Evolutionary conservation across 257 asterid genomes (phyloP).

Genomic region (Euphrasia confusa): DNA sequence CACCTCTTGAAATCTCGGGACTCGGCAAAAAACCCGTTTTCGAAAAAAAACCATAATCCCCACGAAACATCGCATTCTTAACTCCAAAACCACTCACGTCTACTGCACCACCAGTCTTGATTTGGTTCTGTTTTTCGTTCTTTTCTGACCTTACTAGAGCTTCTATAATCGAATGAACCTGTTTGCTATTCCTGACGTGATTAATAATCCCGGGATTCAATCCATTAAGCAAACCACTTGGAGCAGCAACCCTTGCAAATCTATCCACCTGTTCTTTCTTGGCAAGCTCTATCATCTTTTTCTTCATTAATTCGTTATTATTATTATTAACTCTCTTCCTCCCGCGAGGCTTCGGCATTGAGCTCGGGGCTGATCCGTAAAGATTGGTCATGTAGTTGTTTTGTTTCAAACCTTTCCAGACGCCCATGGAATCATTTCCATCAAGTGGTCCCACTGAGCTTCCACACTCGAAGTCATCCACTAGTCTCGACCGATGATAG

Average conservation of each 20-base stretch:
- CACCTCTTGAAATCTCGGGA: slow-evolving; percentile 29
- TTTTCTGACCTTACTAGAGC: slow-evolving; percentile 67
- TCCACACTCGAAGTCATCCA: slow-evolving; percentile 66
- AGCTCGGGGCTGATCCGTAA: slow-evolving; percentile 40
- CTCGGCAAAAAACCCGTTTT: slow-evolving; percentile 32
- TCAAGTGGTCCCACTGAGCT: slow-evolving; percentile 68
- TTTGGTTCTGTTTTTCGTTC: slow-evolving; percentile 36
- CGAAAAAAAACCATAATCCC: slow-evolving; percentile 30
- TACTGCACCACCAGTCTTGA: slow-evolving; percentile 17
- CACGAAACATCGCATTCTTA: slow-evolving; percentile 27
- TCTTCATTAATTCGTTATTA: slow-evolving; percentile 43
- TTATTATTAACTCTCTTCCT: slow-evolving; percentile 44
- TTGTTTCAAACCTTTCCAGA: slow-evolving; percentile 86
- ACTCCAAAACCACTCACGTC: slow-evolving; percentile 21
- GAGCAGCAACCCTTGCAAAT: slow-evolving; percentile 88
- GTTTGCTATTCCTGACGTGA: slow-evolving; percentile 90
- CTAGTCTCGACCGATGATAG: slow-evolving; percentile 29
- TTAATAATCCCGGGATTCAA: slow-evolving; percentile 92
- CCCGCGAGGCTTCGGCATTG: slow-evolving; percentile 57
- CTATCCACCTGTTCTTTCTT: slow-evolving; percentile 79
- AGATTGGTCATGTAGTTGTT: slow-evolving; percentile 58
- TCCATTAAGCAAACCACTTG: slow-evolving; percentile 86
- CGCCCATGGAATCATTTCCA: slow-evolving; percentile 55
- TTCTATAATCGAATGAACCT: slow-evolving; percentile 87
- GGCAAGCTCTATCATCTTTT: slow-evolving; percentile 59